Conservation (phyloP, 2,329 filamentous ascomycete species). For the Diaporthe sp. region DNA sequence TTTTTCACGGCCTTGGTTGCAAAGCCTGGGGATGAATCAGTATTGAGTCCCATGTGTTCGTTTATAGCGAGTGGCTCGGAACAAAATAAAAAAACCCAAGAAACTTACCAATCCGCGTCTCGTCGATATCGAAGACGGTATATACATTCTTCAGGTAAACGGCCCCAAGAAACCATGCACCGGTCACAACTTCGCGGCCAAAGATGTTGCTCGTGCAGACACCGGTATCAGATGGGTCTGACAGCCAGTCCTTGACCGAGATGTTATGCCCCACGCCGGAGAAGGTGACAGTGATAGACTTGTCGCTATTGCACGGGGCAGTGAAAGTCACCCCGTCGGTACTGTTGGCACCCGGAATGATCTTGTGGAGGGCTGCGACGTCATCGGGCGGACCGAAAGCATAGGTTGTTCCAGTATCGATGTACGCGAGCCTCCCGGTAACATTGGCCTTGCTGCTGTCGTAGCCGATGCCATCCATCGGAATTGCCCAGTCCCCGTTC, state of each 20-base stretch:
- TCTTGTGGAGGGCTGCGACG: slow-evolving; percentile 75
- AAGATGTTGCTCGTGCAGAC: slow-evolving; percentile 80
- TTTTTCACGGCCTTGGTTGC: slow-evolving; percentile 50
- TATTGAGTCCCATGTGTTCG: neutral
- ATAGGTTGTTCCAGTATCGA: slow-evolving; percentile 88
- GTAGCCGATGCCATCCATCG: slow-evolving; percentile 74
- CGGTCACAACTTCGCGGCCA: slow-evolving; percentile 75
- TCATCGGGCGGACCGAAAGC: slow-evolving; percentile 79
- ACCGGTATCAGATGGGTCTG: slow-evolving; percentile 57
- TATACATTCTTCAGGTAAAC: slow-evolving; percentile 94
- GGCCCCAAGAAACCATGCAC: slow-evolving; percentile 85
- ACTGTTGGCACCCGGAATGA: slow-evolving; percentile 73
- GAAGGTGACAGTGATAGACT: slow-evolving; percentile 75
- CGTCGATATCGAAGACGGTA: slow-evolving; percentile 83
- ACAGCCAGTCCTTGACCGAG: slow-evolving; percentile 79
- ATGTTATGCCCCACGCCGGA: slow-evolving; percentile 76
- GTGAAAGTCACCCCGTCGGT: slow-evolving; percentile 74
- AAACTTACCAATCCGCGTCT: slow-evolving; percentile 71
- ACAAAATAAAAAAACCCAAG: neutral
- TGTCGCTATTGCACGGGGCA: slow-evolving; percentile 79
- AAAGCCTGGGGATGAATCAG: slow-evolving; percentile 50
- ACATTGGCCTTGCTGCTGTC: slow-evolving; percentile 71
- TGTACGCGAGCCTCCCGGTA: slow-evolving; percentile 73
- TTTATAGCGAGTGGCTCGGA: neutral
- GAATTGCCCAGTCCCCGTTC: slow-evolving; percentile 79